A percentile compares a stretch with the other conserved stretches of the same genome.
phyloP scores from a whole-genome alignment of 2,329 filamentous ascomycete genomes.

The Cladosporium halotolerans region DNA sequence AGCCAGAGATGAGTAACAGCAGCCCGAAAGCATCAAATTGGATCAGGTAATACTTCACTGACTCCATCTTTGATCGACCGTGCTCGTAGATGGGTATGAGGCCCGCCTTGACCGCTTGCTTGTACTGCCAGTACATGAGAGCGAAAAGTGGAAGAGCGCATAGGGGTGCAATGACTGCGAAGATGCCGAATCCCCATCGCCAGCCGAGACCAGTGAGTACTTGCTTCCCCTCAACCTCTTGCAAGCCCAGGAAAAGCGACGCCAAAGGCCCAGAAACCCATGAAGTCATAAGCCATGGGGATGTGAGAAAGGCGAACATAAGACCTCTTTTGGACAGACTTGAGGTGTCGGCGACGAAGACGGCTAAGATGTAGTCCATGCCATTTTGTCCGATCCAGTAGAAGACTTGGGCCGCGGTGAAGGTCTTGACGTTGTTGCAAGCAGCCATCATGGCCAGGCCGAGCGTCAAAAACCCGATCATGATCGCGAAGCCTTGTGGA shows the following conservation, averaged over 20 bases:
- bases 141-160: constrained; percentile 55
- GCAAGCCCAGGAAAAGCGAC: constrained; percentile 17
- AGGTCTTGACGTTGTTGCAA: constrained; percentile 54
- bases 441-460: constrained; percentile 61
- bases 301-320: constrained; percentile 55
- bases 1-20: constrained; percentile 54
- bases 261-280: constrained; percentile 48
- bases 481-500: constrained; percentile 54
- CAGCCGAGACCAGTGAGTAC: constrained; percentile 35
- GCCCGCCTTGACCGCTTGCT: constrained; percentile 52
- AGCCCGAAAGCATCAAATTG: constrained; percentile 63
- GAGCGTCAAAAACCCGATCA: constrained; percentile 45
- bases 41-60: constrained; percentile 48
- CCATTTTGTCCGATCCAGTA: constrained; percentile 57
- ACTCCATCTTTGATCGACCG: constrained; percentile 43
- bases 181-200: constrained; percentile 64
- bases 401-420: constrained; percentile 59
- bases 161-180: constrained; percentile 57
- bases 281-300: constrained; percentile 61
- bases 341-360: constrained; percentile 64
- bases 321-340: constrained; percentile 58
- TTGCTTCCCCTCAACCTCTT: neutral
- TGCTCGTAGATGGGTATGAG: constrained; percentile 40
- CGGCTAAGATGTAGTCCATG: constrained; percentile 54
- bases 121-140: constrained; percentile 53